Evolutionary conservation across 2,329 filamentous ascomycete species (phyloP).

Genomic region (Hymenoscyphus scutula): DNA sequence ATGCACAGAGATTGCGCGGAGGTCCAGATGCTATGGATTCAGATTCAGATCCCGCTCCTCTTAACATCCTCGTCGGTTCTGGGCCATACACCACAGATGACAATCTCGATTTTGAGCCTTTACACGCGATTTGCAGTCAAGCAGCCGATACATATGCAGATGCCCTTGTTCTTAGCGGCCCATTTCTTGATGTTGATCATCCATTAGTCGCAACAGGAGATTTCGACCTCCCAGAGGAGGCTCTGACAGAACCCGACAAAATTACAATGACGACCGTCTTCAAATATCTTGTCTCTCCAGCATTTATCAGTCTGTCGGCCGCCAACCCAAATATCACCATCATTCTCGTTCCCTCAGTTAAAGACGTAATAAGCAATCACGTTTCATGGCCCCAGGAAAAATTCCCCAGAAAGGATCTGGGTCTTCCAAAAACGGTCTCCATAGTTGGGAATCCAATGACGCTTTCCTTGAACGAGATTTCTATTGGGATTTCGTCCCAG

Average conservation of each 20-base stretch:
- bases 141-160: constrained; percentile 76
- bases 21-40: constrained; percentile 61
- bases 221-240: constrained; percentile 70
- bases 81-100: constrained; percentile 93
- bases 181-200: constrained; percentile 90
- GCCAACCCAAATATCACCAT: constrained; percentile 78
- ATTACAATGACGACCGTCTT: constrained; percentile 82
- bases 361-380: constrained; percentile 78
- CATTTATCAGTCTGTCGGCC: constrained; percentile 66
- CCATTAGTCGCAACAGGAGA: constrained; percentile 79
- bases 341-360: constrained; percentile 77
- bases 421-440: constrained; percentile 71
- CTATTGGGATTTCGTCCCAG: constrained; percentile 78
- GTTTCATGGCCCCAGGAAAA: constrained; percentile 82
- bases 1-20: constrained; percentile 67
- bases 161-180: constrained; percentile 74
- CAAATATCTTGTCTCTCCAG: constrained; percentile 71
- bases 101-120: constrained; percentile 84
- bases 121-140: constrained; percentile 76
- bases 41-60: constrained; percentile 58
- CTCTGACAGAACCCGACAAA: constrained; percentile 68
- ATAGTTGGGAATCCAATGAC: constrained; percentile 91
- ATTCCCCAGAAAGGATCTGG: constrained; percentile 68
- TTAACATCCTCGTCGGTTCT: constrained; percentile 74
- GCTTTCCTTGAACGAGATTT: constrained; percentile 80